Percentiles rank a stretch among this genome's conserved stretches.
Evolutionary conservation across 352 stramenopile species (phyloP).

Genomic region (Phytopythium aichiense): DNA sequence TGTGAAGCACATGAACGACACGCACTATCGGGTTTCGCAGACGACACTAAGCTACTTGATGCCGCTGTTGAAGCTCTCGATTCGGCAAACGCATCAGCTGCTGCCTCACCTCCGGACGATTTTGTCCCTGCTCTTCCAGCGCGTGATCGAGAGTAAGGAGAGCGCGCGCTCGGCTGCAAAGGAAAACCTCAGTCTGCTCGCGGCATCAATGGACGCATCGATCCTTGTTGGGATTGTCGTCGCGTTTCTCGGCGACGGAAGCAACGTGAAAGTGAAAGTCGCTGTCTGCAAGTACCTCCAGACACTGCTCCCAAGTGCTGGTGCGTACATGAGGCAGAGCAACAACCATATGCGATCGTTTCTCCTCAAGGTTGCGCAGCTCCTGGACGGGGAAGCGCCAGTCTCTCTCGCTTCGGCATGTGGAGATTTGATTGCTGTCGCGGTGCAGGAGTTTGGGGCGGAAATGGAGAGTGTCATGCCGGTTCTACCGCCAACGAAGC

Average conservation of each 20-base stretch:
- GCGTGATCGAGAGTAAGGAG: slow-evolving; percentile 77
- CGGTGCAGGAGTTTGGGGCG: slow-evolving; percentile 34
- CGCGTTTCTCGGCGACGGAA: slow-evolving; percentile 61
- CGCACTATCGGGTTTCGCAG: slow-evolving; percentile 74
- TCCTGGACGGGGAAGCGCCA: slow-evolving; percentile 57
- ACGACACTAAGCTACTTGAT: slow-evolving; percentile 58
- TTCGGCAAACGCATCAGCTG: slow-evolving; percentile 32
- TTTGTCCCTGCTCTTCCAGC: slow-evolving; percentile 67
- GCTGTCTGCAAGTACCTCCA: slow-evolving; percentile 66
- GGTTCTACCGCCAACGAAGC: slow-evolving; percentile 55
- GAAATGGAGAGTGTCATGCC: slow-evolving; percentile 56
- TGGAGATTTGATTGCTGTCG: slow-evolving; percentile 50
- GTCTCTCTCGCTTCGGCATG: slow-evolving; percentile 54
- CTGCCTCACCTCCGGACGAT: slow-evolving; percentile 49
- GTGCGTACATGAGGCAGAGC: slow-evolving; percentile 64
- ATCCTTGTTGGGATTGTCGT: slow-evolving; percentile 44
- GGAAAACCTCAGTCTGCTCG: slow-evolving; percentile 60
- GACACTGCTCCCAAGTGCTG: slow-evolving; percentile 42
- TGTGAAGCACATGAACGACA: slow-evolving; percentile 62
- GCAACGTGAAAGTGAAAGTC: slow-evolving; percentile 76
- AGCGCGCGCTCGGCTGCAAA: slow-evolving; percentile 38
- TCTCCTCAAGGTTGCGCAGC: slow-evolving; percentile 61
- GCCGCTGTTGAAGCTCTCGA: slow-evolving; percentile 37
- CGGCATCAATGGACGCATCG: slow-evolving; percentile 39
- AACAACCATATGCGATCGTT: slow-evolving; percentile 67